Conservation (phyloP, 495 filamentous ascomycete species). For the Penicillium nucicola region DNA sequence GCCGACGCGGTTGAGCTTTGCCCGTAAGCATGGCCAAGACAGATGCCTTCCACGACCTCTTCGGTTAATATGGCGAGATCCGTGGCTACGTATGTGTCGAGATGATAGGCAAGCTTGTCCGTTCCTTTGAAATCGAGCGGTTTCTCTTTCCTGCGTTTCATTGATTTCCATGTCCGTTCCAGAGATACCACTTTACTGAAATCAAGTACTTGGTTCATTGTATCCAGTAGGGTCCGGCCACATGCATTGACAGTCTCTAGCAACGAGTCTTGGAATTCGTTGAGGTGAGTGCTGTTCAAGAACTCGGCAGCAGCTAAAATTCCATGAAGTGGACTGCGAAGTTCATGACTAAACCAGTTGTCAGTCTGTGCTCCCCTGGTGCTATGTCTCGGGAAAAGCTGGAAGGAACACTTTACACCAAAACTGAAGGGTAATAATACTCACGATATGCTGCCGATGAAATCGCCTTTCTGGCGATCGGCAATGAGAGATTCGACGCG, state of each 20-base stretch:
- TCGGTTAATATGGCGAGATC: conserved; percentile 43
- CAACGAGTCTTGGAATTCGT: conserved; percentile 59
- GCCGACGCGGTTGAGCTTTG: conserved; percentile 27
- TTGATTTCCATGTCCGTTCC: conserved; percentile 42
- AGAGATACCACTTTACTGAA: conserved; percentile 66
- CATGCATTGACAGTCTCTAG: conserved; percentile 73
- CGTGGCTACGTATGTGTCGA: conserved; percentile 46
- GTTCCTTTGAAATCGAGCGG: conserved; percentile 29
- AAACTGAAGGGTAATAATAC: too few species aligned
- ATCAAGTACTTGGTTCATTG: conserved; percentile 74
- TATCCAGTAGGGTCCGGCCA: conserved; percentile 72
- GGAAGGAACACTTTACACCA: conserved; percentile 36
- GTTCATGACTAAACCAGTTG: conserved; percentile 56
- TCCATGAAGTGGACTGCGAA: conserved; percentile 74
- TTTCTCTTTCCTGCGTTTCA: conserved; percentile 31
- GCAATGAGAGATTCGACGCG: conserved; percentile 57
- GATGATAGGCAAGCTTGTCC: conserved; percentile 32
- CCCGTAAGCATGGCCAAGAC: conserved; percentile 48
- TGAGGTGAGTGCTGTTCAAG: conserved; percentile 41
- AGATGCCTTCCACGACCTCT: conserved; percentile 51
- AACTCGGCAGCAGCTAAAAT: conserved; percentile 73
- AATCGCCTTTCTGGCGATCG: conserved; percentile 66
- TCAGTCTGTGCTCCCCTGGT: conserved; percentile 23
- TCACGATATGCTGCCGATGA: conserved; percentile 69
- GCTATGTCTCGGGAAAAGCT: neutral